Conservation (phyloP, 2,329 filamentous ascomycete genomes). For the Delphinella strobiligena region DNA sequence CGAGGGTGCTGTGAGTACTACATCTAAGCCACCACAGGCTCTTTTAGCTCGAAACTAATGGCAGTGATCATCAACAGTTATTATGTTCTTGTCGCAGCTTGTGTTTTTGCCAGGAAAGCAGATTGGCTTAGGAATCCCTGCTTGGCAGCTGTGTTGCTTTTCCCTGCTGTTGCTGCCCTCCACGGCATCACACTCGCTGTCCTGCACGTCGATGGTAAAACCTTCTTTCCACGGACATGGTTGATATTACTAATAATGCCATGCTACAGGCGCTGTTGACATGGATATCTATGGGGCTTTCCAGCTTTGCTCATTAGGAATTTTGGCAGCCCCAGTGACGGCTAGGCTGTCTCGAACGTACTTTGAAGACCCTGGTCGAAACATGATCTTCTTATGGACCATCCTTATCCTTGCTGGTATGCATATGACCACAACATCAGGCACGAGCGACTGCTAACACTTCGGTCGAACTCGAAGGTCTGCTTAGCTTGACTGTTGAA, state of each 20-base stretch:
- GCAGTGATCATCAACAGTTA: slow-evolving; percentile 32
- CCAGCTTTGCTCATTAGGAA: slow-evolving; percentile 54
- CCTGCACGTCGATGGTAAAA: slow-evolving; percentile 46
- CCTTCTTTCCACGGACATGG: background rate
- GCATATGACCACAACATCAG: slow-evolving; percentile 9
- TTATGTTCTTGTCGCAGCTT: slow-evolving; percentile 52
- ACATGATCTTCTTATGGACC: slow-evolving; percentile 57
- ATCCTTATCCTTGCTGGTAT: slow-evolving; percentile 46
- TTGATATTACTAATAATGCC: slow-evolving; percentile 8
- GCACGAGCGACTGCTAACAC: background rate
- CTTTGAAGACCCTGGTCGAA: slow-evolving; percentile 50
- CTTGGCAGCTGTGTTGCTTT: slow-evolving; percentile 48
- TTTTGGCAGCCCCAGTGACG: slow-evolving; percentile 51
- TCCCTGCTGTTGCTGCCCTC: slow-evolving; percentile 52
- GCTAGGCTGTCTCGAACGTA: slow-evolving; percentile 51
- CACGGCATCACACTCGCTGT: slow-evolving; percentile 51
- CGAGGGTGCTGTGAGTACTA: slow-evolving; percentile 36
- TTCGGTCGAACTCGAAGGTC: slow-evolving; percentile 25
- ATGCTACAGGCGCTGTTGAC: slow-evolving; percentile 46
- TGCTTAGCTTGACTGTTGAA: slow-evolving; percentile 51
- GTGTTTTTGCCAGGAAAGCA: slow-evolving; percentile 48
- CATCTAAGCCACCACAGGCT: background rate
- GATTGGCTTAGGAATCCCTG: slow-evolving; percentile 53
- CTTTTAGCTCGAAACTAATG: slow-evolving; percentile 2
- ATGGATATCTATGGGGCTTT: slow-evolving; percentile 59